Conservation (phyloP, 176 grass and related monocot genomes). For the Dactylis glomerata region DNA sequence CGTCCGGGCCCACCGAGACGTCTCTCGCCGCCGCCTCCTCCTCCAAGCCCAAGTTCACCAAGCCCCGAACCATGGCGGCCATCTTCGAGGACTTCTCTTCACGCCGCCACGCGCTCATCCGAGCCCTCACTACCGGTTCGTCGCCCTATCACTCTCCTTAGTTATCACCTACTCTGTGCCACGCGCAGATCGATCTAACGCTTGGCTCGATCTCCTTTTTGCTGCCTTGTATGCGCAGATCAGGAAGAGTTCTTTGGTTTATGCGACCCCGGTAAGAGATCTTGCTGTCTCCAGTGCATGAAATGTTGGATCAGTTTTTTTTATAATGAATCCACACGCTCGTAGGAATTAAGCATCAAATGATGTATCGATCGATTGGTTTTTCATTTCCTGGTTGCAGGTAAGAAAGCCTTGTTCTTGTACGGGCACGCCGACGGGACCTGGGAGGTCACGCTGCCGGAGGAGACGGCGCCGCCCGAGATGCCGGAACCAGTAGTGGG, state of each 20-base stretch:
- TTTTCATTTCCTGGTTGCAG: constrained; percentile 2
- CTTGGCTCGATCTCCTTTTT: too few relatives aligned
- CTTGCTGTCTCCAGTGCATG: neutral
- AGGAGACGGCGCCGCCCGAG: constrained; percentile 33
- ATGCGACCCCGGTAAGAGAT: neutral
- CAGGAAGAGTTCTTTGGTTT: neutral
- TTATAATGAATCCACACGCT: neutral
- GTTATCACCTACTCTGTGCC: neutral
- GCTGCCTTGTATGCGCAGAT: neutral
- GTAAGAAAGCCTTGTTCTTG: constrained; percentile 22
- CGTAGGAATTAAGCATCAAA: neutral
- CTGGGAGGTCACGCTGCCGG: constrained; percentile 37
- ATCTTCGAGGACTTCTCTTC: constrained; percentile 44
- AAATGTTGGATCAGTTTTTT: neutral
- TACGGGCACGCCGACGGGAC: constrained; percentile 30
- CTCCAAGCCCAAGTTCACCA: neutral
- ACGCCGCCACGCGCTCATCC: constrained; percentile 48
- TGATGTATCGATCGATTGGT: neutral
- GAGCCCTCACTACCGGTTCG: constrained; percentile 40
- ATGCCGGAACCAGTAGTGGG: constrained; percentile 32
- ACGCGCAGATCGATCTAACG: neutral
- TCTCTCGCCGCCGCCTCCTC: neutral
- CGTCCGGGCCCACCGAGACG: too few relatives aligned
- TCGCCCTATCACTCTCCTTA: neutral
- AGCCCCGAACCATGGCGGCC: constrained; percentile 22